Evolutionary conservation across 352 stramenopile genomes (phyloP), one percentile per base, ranked within the genome.

Genomic region (Pythium vanterpoolii): DNA sequence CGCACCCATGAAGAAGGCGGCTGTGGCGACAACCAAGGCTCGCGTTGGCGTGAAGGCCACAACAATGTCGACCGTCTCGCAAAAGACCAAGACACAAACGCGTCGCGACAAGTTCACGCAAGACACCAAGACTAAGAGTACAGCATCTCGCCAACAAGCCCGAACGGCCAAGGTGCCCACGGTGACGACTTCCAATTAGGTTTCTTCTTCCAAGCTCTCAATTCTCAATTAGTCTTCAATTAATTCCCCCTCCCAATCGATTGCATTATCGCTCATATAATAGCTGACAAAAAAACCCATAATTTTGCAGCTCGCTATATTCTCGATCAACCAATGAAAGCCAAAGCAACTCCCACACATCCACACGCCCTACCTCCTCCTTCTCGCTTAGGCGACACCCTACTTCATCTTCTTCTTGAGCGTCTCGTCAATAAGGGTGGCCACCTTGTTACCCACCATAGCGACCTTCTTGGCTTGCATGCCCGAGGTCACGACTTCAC

Each of bases 381-480:
- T 6, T 34, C 30, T 54, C 6, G 3, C 9, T 4, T 4, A 18
- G 24, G 30, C 33, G 48, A 45, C 33, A 56, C 14, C 18, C 28
- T 33, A 61, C 30, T 61, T 54, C 54, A 46, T 60, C 27, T 45
- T 51, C 51, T 61, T 61, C 42, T 64, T 64, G 21, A 91, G 49
- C 18, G 72, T 61, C 13, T 70, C 60, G 10, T 87, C 79, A 46
- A 92, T 72, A 52, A 84, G 87, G 4, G 39, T 21, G 0, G 73
- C 80, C 6, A 93, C 79, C 53, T 84, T 89, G 64, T 83, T 66
- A 8, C 83, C 80, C 30, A 93, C 74, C 48, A 79, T 68, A 5
- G 64, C 77, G 14, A 90, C 49, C 43, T 71, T 70, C 58, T 79
- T 86, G 18, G 74, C 79, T n/a, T 90, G 72, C 34, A 44, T 19